Evolutionary conservation across 78 protist genomes (phyloP), one percentile per base, ranked within the genome.

Genomic region (Acrasis kona): DNA sequence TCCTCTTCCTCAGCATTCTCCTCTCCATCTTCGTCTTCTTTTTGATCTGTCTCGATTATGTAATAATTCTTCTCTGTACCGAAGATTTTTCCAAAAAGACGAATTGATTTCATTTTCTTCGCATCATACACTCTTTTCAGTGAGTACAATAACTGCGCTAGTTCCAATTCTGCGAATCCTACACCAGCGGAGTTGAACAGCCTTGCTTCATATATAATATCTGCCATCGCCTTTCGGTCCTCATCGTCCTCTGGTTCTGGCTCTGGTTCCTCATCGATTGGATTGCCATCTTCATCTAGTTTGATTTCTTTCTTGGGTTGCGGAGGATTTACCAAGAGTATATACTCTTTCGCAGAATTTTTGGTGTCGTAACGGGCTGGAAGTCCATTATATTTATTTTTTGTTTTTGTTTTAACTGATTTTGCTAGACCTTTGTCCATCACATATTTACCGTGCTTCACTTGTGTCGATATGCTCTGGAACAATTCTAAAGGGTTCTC

Each of bases 21-120:
- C 65, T 73, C 77, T 8, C 2, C 2, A 30, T 19, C 65, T 1
- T 5, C 27, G 7, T 31, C 8, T 9, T 42, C 10, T 30, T 74
- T 69, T 2, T 65, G 19, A 34, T 74, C 40, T 41, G 81, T 6
- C 57, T 82, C 86, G 27, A 29, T 70, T 30, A 82, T 28, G 80
- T 75, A 69, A 57, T 82, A 82, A 42, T 76, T 73, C 0, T 35
- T 5, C 12, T 31, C 19, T n/a, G 3, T 39, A 2, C 80, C 81
- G 38, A 40, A 4, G 3, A 82, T 70, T 32, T 71, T 74, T 27
- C 76, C 77, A 9, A 3, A 81, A 65, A 74, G 72, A 2, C 79
- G 50, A 2, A 38, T 69, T 3, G 66, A 28, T 7, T 5, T 2
- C 72, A 74, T 64, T 2, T 30, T 12, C 74, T 72, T 61, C 37